A percentile compares a stretch with the other conserved stretches of the same genome.
phyloP scores from a whole-genome alignment of 148 eudicot species.

The Simmondsia chinensis region DNA sequence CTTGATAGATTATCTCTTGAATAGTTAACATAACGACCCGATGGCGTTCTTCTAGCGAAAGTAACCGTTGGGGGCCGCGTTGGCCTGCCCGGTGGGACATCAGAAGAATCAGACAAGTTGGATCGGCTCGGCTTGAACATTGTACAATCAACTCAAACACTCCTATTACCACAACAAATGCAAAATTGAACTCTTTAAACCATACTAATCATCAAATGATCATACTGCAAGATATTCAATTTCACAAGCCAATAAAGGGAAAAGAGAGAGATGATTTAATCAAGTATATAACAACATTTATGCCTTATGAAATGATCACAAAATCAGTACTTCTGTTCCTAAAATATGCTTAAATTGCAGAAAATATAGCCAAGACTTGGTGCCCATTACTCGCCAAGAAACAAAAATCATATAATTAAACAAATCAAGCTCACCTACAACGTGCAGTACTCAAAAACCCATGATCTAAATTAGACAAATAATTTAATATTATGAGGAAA shows the following conservation, averaged over 20 bases:
- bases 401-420: constrained; percentile 13
- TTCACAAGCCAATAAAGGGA: too few species aligned
- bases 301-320: too few species aligned
- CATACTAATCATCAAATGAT: too few species aligned
- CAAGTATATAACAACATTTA: too few species aligned
- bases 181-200: too few species aligned
- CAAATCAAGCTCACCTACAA: constrained; percentile 24
- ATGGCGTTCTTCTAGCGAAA: constrained; percentile 68
- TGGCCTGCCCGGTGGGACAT: constrained; percentile 34
- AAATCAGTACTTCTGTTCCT: constrained; percentile 7
- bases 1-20: constrained; percentile 48
- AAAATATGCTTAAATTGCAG: constrained; percentile 1
- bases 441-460: constrained; percentile 30
- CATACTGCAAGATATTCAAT: too few species aligned
- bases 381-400: constrained; percentile 19
- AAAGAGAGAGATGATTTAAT: too few species aligned
- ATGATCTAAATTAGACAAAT: too few species aligned
- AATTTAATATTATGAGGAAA: too few species aligned
- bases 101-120: constrained; percentile 39
- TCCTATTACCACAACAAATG: not conserved
- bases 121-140: constrained; percentile 40
- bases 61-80: constrained; percentile 48
- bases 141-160: not conserved
- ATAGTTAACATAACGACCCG: constrained; percentile 78
- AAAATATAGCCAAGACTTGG: constrained; percentile 14